phyloP scores from a whole-genome alignment of 1,139 yeast genomes.

The Wickerhamomyces sp. region DNA sequence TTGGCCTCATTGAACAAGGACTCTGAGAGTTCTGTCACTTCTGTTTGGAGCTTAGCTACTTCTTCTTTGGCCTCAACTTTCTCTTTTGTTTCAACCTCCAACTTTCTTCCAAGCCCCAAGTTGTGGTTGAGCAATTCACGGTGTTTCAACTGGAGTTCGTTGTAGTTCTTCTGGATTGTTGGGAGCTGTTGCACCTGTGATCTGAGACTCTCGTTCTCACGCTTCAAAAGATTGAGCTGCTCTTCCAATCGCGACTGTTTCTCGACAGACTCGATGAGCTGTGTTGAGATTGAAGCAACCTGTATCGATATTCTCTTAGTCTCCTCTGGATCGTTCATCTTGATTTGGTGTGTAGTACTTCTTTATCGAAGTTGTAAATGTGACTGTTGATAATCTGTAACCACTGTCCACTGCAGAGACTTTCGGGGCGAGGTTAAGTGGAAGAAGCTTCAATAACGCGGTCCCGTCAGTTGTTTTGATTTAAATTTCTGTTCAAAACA shows the following conservation, averaged over 20 bases:
- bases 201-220: conserved; percentile 21
- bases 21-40: conserved; percentile 73
- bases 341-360: no score
- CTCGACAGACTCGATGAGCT: conserved; percentile 55
- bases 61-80: conserved; percentile 53
- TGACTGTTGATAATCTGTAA: no score
- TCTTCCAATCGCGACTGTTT: conserved; percentile 49
- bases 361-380: no score
- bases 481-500: no score
- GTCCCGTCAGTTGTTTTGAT: no score
- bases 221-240: conserved; percentile 24
- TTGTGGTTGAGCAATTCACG: conserved; percentile 30
- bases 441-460: no score
- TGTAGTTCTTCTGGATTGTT: conserved; percentile 10
- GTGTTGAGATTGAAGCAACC: conserved; percentile 53
- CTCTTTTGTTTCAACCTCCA: conserved; percentile 32
- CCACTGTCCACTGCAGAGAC: no score
- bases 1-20: conserved; percentile 78
- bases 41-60: conserved; percentile 53
- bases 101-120: conserved; percentile 30
- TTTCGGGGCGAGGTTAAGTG: no score
- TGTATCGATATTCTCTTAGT: conserved; percentile 45
- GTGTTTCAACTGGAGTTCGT: conserved; percentile 13
- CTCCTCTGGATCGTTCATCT: conserved; percentile 24
- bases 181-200: conserved; percentile 11